phyloP scores from a whole-genome alignment of 2,329 filamentous ascomycete species.

The Aspergillus ruber region DNA sequence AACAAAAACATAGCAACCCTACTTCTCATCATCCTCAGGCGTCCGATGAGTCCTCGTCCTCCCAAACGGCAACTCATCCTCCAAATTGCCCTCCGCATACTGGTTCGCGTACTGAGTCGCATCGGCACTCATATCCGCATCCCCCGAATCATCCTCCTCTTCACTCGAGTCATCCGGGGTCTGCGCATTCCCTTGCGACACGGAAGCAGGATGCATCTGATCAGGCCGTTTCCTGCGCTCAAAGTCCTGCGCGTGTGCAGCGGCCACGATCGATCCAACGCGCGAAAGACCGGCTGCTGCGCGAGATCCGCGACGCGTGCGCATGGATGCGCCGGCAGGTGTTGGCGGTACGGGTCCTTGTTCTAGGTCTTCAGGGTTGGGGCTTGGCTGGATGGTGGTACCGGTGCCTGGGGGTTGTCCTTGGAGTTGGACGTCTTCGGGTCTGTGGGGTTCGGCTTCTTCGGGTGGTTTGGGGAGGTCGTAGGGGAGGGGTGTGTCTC shows the following conservation, averaged over 20 bases:
- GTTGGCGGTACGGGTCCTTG: slow-evolving; percentile 16
- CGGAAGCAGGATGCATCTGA: slow-evolving; percentile 30
- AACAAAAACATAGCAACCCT: neutral
- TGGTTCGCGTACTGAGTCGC: slow-evolving; percentile 5
- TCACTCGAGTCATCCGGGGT: slow-evolving; percentile 33
- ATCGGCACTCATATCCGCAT: neutral
- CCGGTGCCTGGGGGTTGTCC: slow-evolving; percentile 17
- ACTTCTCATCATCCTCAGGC: neutral
- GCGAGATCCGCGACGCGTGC: slow-evolving; percentile 12
- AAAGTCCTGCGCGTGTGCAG: slow-evolving; percentile 87
- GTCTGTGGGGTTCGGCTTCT: slow-evolving; percentile 8
- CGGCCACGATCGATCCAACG: slow-evolving; percentile 64
- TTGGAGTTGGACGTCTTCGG: slow-evolving; percentile 20
- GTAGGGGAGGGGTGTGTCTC: slow-evolving; percentile 84
- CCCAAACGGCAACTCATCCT: slow-evolving; percentile 10
- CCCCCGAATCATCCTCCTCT: slow-evolving; percentile 25
- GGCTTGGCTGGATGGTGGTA: slow-evolving; percentile 1
- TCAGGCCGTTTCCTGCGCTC: slow-evolving; percentile 63
- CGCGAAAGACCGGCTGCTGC: slow-evolving; percentile 40
- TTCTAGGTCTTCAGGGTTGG: slow-evolving; percentile 20
- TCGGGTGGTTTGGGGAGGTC: slow-evolving; percentile 33
- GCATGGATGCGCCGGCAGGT: slow-evolving; percentile 11
- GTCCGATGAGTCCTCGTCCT: slow-evolving; percentile 1
- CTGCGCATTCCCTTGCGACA: slow-evolving; percentile 27
- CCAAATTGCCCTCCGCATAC: slow-evolving; percentile 10